These are phyloP conservation scores for Hansenula lynferdii DNA, from an alignment of 1,139 yeast genomes.

Conservation along the genomic window DNA sequence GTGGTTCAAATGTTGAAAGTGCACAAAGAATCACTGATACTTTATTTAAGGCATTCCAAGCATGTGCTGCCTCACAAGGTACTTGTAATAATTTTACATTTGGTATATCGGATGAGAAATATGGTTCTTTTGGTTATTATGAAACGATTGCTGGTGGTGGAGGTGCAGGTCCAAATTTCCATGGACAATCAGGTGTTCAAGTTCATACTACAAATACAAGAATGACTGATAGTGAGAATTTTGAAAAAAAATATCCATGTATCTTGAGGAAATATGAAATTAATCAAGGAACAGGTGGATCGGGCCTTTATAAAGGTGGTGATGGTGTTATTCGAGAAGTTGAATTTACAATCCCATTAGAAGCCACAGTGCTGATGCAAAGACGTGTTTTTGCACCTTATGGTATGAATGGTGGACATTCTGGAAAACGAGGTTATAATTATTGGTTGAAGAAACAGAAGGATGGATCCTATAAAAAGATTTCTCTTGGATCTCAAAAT, in stretches of 20 bases:
- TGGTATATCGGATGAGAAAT: slow-evolving; percentile 48
- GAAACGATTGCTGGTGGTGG: slow-evolving; percentile 71
- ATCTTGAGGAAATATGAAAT: slow-evolving; percentile 49
- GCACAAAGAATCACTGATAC: slow-evolving; percentile 82
- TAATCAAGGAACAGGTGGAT: slow-evolving; percentile 53
- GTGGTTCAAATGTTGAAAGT: slow-evolving; percentile 87
- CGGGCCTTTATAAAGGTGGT: slow-evolving; percentile 52
- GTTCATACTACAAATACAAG: slow-evolving; percentile 70
- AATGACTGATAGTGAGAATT: slow-evolving; percentile 64
- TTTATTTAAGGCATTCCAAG: slow-evolving; percentile 66
- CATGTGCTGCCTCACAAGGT: slow-evolving; percentile 77
- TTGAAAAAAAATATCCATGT: slow-evolving; percentile 65
- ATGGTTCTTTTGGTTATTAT: slow-evolving; percentile 54
- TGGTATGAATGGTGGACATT: slow-evolving; percentile 56
- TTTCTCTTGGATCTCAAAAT: no score
- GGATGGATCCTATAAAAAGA: no score
- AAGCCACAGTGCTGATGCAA: slow-evolving; percentile 57
- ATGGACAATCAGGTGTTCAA: slow-evolving; percentile 62
- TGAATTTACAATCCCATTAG: slow-evolving; percentile 50
- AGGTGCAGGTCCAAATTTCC: slow-evolving; percentile 64
- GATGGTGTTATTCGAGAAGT: slow-evolving; percentile 60
- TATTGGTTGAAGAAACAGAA: slow-evolving; percentile 44
- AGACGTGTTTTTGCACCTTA: slow-evolving; percentile 56
- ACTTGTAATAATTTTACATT: slow-evolving; percentile 73
- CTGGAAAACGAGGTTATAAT: slow-evolving; percentile 57